Base-by-base conservation (phyloP, 1,284 basidiomycete species). In the Cutaneotrichosporon cavernicola region DNA sequence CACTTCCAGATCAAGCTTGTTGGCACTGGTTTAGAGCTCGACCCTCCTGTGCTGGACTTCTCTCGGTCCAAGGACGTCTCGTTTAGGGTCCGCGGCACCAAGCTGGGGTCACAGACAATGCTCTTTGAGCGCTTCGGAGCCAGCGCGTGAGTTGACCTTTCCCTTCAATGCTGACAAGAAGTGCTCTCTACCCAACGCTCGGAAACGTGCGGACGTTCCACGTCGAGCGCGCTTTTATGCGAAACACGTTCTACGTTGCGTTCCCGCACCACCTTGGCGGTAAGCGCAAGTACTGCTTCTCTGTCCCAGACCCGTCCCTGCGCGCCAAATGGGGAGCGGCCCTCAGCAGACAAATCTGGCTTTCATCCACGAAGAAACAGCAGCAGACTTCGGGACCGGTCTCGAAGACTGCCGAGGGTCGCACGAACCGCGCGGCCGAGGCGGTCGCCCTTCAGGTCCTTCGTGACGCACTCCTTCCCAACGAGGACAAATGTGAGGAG, bases 151-250 rank as follows among this genome's bases (percentile, higher is more conserved):
- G 76, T 76, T 46, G 14, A 6, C 9, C 22, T n/a, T 22, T 18
- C 18, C 2, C 26, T 11, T 46, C 16, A n/a, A 30, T 30, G 47
- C 53, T 62, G 16, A 66, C 43, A 10, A 9, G 1, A 64, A 79
- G 78, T 0, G 82, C 90, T 47, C 84, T 86, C 56, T 97, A 97
- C 76, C 83, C 86, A 0, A 88, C 89, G 21, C 81, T 97, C 32
- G 90, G 92, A 18, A 83, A 89, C 60, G 90, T 87, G 73, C 87
- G 86, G 66, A 84, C 87, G 9, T 83, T 97, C 69, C 83, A 86
- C 31, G 88, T 97, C 64, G 94, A 97, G 77, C 87, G 93, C 30
- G 88, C 90, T 0, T 95, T 95, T 81, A 96, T 97, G 93, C 87
- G 88, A 58, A 89, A 95, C 75, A 95, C 92, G 0, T 93, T 97